Evolutionary conservation across 345 rosid species (phyloP), one percentile per base, ranked within the genome.

Genomic region (Citrus sp.): DNA sequence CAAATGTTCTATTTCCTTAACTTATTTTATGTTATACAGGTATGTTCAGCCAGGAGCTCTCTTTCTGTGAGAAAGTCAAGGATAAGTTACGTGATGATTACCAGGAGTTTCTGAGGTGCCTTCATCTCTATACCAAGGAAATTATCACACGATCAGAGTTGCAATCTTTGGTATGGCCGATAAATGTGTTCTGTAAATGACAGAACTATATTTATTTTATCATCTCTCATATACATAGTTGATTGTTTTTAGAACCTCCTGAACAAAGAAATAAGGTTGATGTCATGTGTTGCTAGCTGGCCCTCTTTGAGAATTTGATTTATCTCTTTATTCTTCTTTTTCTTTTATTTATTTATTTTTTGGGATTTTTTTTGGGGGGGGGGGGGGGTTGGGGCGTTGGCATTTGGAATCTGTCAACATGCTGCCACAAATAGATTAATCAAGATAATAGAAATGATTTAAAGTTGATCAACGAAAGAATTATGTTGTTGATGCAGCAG

Each of bases 71-170:
- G 80, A 89, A 90, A 84, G 97, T 95, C 76, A 95, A 89, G 82
- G 95, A 88, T 73, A 95, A 89, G 84, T 87, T 95, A 78, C 79
- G 58, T 38, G 98, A 88, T 25, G 84, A 82, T 85, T 90, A 85
- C 87, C 98, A 95, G 79, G 93, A 90, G 85, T 90, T 93, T 79
- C 82, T 95, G 77, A 86, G 86, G 81, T 92, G 98, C 82, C 99
- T 95, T 84, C 92, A 88, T 84, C 91, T 93, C 67, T 92, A 85
- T 79, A 90, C 94, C 56, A 85, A 89, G 74, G 99, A 94, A 85
- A 91, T 93, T 65, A 95, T 95, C 84, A 82, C 91, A 67, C 88
- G 92, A 70, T 78, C 90, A 78, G 95, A 95, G 72, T 80, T 95
- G 88, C 93, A 89, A 42, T 88, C 90, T 75, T 86, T 95, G 99